Evolutionary conservation across 176 grass and related monocot genomes (phyloP).

Genomic region (Hyparrhenia diplandra): DNA sequence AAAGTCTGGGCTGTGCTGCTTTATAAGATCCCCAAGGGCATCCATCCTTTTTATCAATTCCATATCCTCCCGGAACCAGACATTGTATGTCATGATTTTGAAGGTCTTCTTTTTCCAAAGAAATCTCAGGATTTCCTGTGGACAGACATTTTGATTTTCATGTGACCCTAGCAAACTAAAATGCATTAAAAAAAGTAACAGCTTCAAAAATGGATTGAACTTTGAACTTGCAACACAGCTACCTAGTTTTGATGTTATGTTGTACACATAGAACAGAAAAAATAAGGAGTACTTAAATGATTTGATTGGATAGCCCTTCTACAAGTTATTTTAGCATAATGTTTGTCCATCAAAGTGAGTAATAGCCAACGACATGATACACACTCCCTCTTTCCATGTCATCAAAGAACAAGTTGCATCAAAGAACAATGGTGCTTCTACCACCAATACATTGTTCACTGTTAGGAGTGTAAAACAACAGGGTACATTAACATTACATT

Average conservation of each 20-base stretch:
- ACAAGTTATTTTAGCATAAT: not conserved
- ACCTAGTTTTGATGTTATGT: not conserved
- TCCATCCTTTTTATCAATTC: slow-evolving; percentile 67
- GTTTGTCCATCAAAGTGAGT: not conserved
- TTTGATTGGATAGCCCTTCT: not conserved
- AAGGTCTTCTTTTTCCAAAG: slow-evolving; percentile 40
- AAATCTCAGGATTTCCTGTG: slow-evolving; percentile 11
- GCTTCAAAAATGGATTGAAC: not conserved
- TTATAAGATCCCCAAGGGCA: slow-evolving; percentile 63
- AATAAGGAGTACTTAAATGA: not conserved
- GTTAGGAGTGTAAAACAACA: too few species aligned
- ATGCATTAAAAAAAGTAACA: not conserved
- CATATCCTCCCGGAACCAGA: slow-evolving; percentile 90
- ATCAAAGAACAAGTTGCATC: not conserved
- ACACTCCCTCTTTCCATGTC: not conserved
- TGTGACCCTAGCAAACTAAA: not conserved
- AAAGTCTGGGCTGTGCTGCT: slow-evolving; percentile 58
- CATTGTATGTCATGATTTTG: slow-evolving; percentile 90
- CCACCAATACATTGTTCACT: too few species aligned
- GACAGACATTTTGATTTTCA: slow-evolving; percentile 16
- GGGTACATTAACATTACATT: too few species aligned
- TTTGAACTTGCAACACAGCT: not conserved
- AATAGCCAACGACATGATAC: not conserved
- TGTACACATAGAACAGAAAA: not conserved
- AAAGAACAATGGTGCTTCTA: not conserved